Evolutionary conservation across 495 filamentous ascomycete genomes (phyloP).

Genomic region (Lasiosphaeris hirsuta): DNA sequence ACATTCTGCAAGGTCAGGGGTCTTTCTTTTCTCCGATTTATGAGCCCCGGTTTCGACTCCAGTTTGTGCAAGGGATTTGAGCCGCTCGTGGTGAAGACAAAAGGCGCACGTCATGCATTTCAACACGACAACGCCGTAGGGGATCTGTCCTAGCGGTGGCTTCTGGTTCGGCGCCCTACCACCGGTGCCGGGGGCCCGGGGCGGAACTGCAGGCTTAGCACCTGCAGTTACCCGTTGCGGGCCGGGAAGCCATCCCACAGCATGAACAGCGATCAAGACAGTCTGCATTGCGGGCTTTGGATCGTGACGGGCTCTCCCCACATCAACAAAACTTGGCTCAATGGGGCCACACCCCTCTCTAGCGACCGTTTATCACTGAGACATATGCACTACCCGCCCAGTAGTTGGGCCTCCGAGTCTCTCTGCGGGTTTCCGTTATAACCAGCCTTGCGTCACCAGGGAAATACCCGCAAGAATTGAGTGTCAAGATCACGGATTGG

Average conservation of each 20-base stretch:
- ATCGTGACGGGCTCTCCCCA: slow-evolving; percentile 13
- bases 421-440: too few relatives aligned
- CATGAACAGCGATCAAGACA: slow-evolving; percentile 17
- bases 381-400: background rate
- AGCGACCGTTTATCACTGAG: slow-evolving; percentile 12
- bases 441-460: too few relatives aligned
- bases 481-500: too few relatives aligned
- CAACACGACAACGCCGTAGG: background rate
- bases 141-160: background rate
- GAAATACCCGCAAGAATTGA: too few relatives aligned
- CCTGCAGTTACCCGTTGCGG: slow-evolving; percentile 20
- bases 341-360: background rate
- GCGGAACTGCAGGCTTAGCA: slow-evolving; percentile 3
- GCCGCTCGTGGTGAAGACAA: background rate
- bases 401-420: too few relatives aligned
- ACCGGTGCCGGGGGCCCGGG: slow-evolving; percentile 11
- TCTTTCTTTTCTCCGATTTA: background rate
- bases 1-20: background rate
- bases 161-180: background rate
- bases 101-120: slow-evolving; percentile 16
- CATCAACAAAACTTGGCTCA: slow-evolving; percentile 5
- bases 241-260: slow-evolving; percentile 11
- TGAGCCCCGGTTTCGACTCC: background rate
- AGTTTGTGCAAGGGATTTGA: background rate
- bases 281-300: background rate